Percentiles rank a stretch among this genome's conserved stretches.
phyloP scores from a whole-genome alignment of 768 basidiomycete genomes.

The Polyporus arcularius region DNA sequence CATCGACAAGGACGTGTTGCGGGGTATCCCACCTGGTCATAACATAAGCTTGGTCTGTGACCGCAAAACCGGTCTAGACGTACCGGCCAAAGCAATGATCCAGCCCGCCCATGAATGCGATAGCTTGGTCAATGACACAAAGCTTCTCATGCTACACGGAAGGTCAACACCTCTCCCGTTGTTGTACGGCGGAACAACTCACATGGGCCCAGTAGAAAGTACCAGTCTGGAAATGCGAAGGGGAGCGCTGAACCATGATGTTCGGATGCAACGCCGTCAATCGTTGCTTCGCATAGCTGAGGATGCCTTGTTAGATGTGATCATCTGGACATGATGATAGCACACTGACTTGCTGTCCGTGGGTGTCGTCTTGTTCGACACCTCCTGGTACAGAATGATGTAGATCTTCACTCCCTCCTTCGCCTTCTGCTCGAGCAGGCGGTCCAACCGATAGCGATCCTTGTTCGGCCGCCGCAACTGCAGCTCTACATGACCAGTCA shows the following conservation, averaged over 20 bases:
- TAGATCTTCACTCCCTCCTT: constrained; percentile 95
- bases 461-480: constrained; percentile 84
- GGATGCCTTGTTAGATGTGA: neutral
- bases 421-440: constrained; percentile 85
- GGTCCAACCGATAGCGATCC: constrained; percentile 85
- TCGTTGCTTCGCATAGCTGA: constrained; percentile 84
- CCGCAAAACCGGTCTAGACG: neutral
- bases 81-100: constrained; percentile 92
- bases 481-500: constrained; percentile 52
- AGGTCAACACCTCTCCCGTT: neutral
- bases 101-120: constrained; percentile 97
- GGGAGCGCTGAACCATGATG: constrained; percentile 95
- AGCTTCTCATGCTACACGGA: constrained; percentile 86
- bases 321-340: neutral
- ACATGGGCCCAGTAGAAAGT: constrained; percentile 99
- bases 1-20: constrained; percentile 88
- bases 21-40: constrained; percentile 87
- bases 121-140: constrained; percentile 95
- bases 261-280: constrained; percentile 82
- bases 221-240: constrained; percentile 95
- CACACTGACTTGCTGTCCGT: constrained; percentile 82
- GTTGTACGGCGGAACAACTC: constrained; percentile 28
- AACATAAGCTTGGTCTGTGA: neutral
- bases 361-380: constrained; percentile 92
- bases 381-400: constrained; percentile 95